Conservation (phyloP, 495 filamentous ascomycete genomes). For the Penicillium samsonianum region DNA sequence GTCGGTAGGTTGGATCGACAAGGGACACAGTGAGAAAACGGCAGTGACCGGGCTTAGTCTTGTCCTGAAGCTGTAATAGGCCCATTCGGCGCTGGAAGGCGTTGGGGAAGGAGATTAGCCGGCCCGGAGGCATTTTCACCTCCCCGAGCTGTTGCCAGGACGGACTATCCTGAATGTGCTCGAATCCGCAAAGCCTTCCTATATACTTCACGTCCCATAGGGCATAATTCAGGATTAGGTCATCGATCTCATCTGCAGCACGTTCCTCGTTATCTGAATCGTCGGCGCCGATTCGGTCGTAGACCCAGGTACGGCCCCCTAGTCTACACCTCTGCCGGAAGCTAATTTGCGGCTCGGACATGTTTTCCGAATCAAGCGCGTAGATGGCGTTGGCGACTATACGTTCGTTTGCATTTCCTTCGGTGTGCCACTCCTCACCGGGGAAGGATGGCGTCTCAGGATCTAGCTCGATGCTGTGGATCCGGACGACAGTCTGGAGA, state of each 20-base stretch:
- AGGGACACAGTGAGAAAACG: slow-evolving; percentile 17
- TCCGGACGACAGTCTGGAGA: slow-evolving; percentile 18
- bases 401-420: slow-evolving; percentile 21
- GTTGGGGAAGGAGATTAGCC: slow-evolving; percentile 14
- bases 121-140: slow-evolving; percentile 9
- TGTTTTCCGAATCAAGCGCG: slow-evolving; percentile 14
- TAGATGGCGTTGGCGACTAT: slow-evolving; percentile 19
- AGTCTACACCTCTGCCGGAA: slow-evolving; percentile 9
- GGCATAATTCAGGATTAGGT: slow-evolving; percentile 2
- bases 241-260: no score
- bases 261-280: slow-evolving; percentile 9
- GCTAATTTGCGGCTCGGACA: slow-evolving; percentile 13
- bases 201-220: slow-evolving; percentile 11
- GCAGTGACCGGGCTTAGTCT: slow-evolving; percentile 10
- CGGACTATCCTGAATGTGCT: slow-evolving; percentile 4
- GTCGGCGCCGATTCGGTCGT: no score
- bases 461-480: slow-evolving; percentile 18
- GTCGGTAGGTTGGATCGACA: slow-evolving; percentile 16
- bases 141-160: slow-evolving; percentile 14
- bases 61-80: slow-evolving; percentile 15
- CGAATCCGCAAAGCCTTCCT: slow-evolving; percentile 8
- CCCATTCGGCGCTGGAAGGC: slow-evolving; percentile 13
- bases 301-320: no score
- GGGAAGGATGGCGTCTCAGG: slow-evolving; percentile 15
- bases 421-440: slow-evolving; percentile 18